These are phyloP conservation scores for Beauveria sp. DNA, from an alignment of 2,329 filamentous ascomycete genomes.

Conservation along the genomic window DNA sequence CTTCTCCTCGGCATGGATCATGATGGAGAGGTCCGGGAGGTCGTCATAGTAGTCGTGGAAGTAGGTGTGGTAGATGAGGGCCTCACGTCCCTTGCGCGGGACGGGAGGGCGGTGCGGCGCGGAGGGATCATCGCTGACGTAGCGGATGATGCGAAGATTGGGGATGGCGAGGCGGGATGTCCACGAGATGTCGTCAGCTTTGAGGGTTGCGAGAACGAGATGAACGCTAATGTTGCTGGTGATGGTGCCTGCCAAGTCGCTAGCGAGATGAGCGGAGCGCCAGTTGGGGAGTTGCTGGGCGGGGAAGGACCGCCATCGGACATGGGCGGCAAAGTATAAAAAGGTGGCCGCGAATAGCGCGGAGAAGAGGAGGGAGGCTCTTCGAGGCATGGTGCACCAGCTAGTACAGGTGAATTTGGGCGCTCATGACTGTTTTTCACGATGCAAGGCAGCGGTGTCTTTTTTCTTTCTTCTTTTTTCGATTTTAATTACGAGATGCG, in stretches of 20 bases:
- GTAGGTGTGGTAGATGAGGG: slow-evolving; percentile 53
- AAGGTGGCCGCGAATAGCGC: not conserved
- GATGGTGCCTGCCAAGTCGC: not conserved
- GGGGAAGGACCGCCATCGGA: not conserved
- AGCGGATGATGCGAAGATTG: slow-evolving; percentile 30
- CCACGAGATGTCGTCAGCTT: slow-evolving; percentile 24
- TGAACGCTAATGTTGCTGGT: slow-evolving; percentile 19
- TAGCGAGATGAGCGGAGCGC: not conserved
- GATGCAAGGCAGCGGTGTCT: too few species aligned
- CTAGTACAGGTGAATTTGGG: too few species aligned
- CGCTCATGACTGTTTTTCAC: too few species aligned
- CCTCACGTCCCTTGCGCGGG: slow-evolving; percentile 54
- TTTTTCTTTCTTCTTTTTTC: too few species aligned
- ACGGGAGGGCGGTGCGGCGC: slow-evolving; percentile 40
- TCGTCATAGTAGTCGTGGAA: slow-evolving; percentile 54
- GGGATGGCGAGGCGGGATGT: slow-evolving; percentile 21
- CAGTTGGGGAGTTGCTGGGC: not conserved
- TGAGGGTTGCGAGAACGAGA: slow-evolving; percentile 22
- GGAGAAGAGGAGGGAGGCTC: not conserved
- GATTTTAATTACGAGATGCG: too few species aligned
- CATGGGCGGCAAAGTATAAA: not conserved
- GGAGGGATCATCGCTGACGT: slow-evolving; percentile 41
- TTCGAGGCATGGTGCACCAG: not conserved
- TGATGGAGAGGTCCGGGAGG: slow-evolving; percentile 50
- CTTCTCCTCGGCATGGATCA: slow-evolving; percentile 51